Evolutionary conservation across 2,329 filamentous ascomycete species (phyloP).

Genomic region (Rasamsonia emersonii): DNA sequence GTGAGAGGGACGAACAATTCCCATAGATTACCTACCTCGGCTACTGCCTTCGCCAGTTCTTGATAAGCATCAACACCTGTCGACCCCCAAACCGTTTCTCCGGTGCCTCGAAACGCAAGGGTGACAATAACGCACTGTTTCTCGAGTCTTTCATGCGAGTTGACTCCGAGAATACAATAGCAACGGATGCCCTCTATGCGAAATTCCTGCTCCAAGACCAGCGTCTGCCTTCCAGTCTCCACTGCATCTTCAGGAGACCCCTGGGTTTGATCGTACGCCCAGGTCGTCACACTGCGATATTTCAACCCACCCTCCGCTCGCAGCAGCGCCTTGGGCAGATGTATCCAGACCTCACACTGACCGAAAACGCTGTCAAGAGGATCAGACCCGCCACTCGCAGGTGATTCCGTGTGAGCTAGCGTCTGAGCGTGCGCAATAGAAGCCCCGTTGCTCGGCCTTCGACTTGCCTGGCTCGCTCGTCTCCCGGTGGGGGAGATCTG

Average conservation of each 20-base stretch:
- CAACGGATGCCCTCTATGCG: constrained; percentile 36
- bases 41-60: constrained; percentile 29
- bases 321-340: constrained; percentile 38
- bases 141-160: constrained; percentile 43
- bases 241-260: constrained; percentile 13
- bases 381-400: constrained; percentile 8
- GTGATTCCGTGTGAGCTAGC: constrained; percentile 3
- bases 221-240: constrained; percentile 18
- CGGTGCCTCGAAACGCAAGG: constrained; percentile 27
- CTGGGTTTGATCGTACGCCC: constrained; percentile 22
- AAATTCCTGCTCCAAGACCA: constrained; percentile 30
- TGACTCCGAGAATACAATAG: constrained; percentile 44
- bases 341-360: constrained; percentile 29
- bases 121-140: constrained; percentile 41
- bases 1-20: constrained; percentile 3
- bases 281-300: constrained; percentile 26
- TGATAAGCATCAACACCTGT: constrained; percentile 31
- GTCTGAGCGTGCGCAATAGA: constrained; percentile 10
- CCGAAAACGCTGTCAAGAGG: constrained; percentile 23
- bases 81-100: constrained; percentile 23
- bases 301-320: constrained; percentile 35
- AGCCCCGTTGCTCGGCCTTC: constrained; percentile 15
- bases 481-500: constrained; percentile 13
- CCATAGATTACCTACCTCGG: constrained; percentile 23
- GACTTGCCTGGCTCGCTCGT: constrained; percentile 8